These are phyloP conservation scores for Acidomyces sp. DNA, from an alignment of 495 filamentous ascomycete species.

Conservation along the genomic window DNA sequence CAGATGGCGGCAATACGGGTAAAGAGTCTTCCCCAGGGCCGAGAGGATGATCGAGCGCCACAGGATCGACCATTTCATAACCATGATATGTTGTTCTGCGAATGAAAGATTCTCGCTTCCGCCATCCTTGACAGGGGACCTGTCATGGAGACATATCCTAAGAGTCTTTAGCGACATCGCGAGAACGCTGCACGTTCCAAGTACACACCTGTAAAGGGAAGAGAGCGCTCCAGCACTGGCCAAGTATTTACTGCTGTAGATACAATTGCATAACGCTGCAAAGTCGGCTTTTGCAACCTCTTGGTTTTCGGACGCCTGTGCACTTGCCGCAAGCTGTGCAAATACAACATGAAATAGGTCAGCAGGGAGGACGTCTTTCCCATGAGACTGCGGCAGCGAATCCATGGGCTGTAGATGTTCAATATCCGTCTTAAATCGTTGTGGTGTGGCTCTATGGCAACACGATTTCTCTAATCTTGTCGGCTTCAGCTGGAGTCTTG, in stretches of 20 bases:
- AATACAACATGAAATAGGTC: constrained; percentile 51
- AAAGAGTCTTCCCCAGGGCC: constrained; percentile 46
- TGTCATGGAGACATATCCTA: constrained; percentile 10
- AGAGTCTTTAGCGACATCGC: constrained; percentile 1
- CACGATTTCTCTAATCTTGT: no score
- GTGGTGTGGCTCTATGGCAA: no score
- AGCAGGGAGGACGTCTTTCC: no score
- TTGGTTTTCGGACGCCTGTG: background rate
- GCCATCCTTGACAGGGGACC: constrained; percentile 21
- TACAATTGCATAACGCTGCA: constrained; percentile 43
- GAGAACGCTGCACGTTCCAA: background rate
- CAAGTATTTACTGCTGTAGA: constrained; percentile 37
- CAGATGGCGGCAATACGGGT: constrained; percentile 59
- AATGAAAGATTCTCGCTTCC: constrained; percentile 21
- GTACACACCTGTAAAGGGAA: constrained; percentile 46
- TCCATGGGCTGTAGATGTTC: no score
- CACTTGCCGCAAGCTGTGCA: constrained; percentile 38
- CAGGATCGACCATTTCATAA: constrained; percentile 44
- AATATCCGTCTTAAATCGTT: no score
- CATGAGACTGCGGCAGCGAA: no score
- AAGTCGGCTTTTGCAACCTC: constrained; percentile 37
- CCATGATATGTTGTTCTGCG: constrained; percentile 28
- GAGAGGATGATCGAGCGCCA: constrained; percentile 63
- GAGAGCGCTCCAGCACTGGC: constrained; percentile 42
- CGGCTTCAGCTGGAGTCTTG: no score